Base-by-base conservation (phyloP, 257 asterid genomes). In the Nicotiana obtusifolia region DNA sequence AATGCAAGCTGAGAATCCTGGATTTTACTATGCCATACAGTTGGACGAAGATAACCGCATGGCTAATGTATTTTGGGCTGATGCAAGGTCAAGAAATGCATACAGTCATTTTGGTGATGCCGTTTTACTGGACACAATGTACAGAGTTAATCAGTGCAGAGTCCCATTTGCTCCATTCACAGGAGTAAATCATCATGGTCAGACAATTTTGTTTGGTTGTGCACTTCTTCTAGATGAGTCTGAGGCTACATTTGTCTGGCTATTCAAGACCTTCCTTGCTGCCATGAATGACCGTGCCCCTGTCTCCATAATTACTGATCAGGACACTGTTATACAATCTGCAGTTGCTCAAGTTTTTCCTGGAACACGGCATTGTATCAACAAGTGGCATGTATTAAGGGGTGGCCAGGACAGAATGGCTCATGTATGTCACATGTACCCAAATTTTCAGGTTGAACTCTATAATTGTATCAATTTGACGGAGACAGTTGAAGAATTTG, bases 121-220 rank as follows among this genome's bases (percentile, higher is more conserved):
- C n/a, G 94, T 95, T 87, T 83, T 84, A 35, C 83, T 95, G 49
- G 97, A 95, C 76, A 93, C 97, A 11, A 84, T 84, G 52, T 95
- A 89, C 87, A 86, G 92, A 84, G 84, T 57, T 62, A 90, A 92
- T 83, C 94, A 88, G 80, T 91, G 56, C 82, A 86, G 69, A 82
- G 98, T 93, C 35, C 97, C 99, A 24, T 90, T 92, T 89, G 91
- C 91, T 82, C 97, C 98, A 49, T 90, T 95, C 86, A 93, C 98
- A 4, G 99, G 99, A 26, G 92, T 95, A 84, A 95, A 93, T 89
- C 93, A 95, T 91, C 98, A 95, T 77, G 99, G 97, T 54, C 99
- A 93, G 85, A 87, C 85, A 76, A 81, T 91, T 87, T 89, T 95
- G 86, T 95, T 95, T 81, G 97, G 97, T 44, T 92, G 97, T 88